phyloP scores from a whole-genome alignment of 2,329 filamentous ascomycete species.

The Conoideocrella luteorostrata region DNA sequence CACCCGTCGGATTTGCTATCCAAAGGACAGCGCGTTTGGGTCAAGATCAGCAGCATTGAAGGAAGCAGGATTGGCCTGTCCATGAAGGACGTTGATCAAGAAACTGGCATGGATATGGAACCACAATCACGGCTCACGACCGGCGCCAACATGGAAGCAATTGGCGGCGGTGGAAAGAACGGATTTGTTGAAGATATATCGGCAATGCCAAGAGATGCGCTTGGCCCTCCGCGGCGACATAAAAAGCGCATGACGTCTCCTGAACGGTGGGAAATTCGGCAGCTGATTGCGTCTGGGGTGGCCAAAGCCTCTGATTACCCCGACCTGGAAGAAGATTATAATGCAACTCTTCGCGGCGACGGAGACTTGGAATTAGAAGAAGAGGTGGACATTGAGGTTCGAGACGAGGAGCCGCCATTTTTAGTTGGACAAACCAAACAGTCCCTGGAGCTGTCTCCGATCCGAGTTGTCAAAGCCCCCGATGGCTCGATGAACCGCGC shows the following conservation, averaged over 20 bases:
- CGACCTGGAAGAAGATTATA: constrained; percentile 89
- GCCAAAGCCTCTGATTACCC: constrained; percentile 91
- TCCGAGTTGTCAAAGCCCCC: constrained; percentile 92
- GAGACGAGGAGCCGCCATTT: constrained; percentile 95
- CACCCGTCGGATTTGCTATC: constrained; percentile 85
- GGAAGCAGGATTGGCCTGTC: constrained; percentile 76
- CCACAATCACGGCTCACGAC: constrained; percentile 75
- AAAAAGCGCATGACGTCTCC: constrained; percentile 95
- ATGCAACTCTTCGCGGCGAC: constrained; percentile 78
- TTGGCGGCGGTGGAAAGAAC: constrained; percentile 60
- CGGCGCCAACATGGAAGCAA: constrained; percentile 79
- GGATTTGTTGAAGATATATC: constrained; percentile 43
- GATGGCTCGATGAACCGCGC: constrained; percentile 97
- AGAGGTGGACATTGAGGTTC: constrained; percentile 94
- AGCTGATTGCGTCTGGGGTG: constrained; percentile 91
- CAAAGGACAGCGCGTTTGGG: constrained; percentile 76
- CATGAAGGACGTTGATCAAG: constrained; percentile 96
- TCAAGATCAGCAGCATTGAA: constrained; percentile 87
- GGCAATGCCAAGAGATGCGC: constrained; percentile 30
- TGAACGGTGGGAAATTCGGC: constrained; percentile 94
- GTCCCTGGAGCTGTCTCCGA: constrained; percentile 88
- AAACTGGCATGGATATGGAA: constrained; percentile 74
- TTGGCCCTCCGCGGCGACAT: constrained; percentile 45
- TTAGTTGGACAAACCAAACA: constrained; percentile 94
- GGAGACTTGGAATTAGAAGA: constrained; percentile 88